phyloP scores from a whole-genome alignment of 139 green algal genomes.

The Pedinophyceae sp. region DNA sequence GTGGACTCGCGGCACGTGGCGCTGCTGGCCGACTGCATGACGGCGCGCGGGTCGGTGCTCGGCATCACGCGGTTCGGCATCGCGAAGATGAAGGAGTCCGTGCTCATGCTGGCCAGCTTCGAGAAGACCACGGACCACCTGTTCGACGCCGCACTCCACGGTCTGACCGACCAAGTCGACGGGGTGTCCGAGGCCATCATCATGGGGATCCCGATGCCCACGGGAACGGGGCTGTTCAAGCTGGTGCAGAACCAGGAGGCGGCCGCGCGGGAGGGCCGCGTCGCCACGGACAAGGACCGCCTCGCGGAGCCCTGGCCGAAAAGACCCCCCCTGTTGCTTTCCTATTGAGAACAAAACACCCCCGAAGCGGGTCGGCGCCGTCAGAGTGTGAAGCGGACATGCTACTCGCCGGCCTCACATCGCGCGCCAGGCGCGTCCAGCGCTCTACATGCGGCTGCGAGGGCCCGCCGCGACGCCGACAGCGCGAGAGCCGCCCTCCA shows the following conservation, averaged over 20 bases:
- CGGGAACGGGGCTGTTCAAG: conserved; percentile 86
- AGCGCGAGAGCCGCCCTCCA: neutral
- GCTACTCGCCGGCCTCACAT: too few relatives aligned
- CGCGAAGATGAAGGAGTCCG: conserved; percentile 97
- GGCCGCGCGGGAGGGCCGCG: neutral
- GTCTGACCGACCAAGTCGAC: conserved; percentile 35
- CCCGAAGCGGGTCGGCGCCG: too few relatives aligned
- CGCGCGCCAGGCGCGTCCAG: too few relatives aligned
- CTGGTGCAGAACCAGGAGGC: conserved; percentile 12
- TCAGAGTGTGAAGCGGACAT: too few relatives aligned
- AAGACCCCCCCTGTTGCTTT: too few relatives aligned
- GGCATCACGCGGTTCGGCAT: conserved; percentile 98
- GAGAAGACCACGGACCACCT: conserved; percentile 98
- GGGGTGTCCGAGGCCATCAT: conserved; percentile 95
- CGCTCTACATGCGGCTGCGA: conserved; percentile 1
- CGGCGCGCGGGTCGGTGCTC: conserved; percentile 83
- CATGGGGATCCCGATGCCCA: conserved; percentile 96
- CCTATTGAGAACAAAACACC: too few relatives aligned
- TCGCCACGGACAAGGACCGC: too few relatives aligned
- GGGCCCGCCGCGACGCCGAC: too few relatives aligned
- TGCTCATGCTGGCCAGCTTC: conserved; percentile 96
- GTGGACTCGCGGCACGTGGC: conserved; percentile 91
- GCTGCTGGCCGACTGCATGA: conserved; percentile 97
- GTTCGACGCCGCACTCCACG: conserved; percentile 88
- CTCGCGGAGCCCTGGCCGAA: too few relatives aligned